These are phyloP conservation scores for Toxoplasma gondii DNA, from an alignment of 169 alveolate species.

Conservation along the genomic window DNA sequence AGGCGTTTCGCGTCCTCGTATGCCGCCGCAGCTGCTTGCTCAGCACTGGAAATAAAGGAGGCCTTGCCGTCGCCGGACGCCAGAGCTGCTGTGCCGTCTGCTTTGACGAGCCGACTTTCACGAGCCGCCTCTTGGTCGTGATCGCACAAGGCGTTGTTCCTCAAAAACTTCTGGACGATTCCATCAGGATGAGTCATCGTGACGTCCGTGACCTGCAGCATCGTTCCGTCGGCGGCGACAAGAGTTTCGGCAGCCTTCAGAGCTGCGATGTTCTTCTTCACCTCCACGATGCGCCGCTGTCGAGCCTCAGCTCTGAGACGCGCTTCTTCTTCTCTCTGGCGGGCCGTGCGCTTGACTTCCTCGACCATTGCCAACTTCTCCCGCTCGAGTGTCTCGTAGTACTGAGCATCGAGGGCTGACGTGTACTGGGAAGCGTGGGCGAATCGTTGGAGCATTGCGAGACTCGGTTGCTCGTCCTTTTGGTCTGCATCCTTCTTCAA, in stretches of 20 bases:
- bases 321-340: slow-evolving; percentile 32
- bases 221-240: background rate
- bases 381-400: slow-evolving; percentile 39
- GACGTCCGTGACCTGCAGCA: background rate
- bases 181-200: background rate
- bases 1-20: slow-evolving; percentile 50
- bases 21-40: slow-evolving; percentile 49
- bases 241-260: slow-evolving; percentile 47
- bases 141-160: background rate
- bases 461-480: slow-evolving; percentile 43
- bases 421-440: slow-evolving; percentile 64
- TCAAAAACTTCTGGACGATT: background rate
- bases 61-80: slow-evolving; percentile 43
- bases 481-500: slow-evolving; percentile 1
- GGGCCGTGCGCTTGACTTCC: slow-evolving; percentile 34
- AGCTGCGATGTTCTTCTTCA: slow-evolving; percentile 30
- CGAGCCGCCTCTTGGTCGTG: background rate
- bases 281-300: slow-evolving; percentile 28
- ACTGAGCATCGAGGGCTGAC: slow-evolving; percentile 32
- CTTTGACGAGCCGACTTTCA: background rate
- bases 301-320: slow-evolving; percentile 32
- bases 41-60: slow-evolving; percentile 38
- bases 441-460: slow-evolving; percentile 47
- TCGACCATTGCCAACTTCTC: slow-evolving; percentile 13
- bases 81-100: background rate